Evolutionary conservation across 2,329 filamentous ascomycete genomes (phyloP), one percentile per base, ranked within the genome.

Genomic region (Beauveria bassiana): DNA sequence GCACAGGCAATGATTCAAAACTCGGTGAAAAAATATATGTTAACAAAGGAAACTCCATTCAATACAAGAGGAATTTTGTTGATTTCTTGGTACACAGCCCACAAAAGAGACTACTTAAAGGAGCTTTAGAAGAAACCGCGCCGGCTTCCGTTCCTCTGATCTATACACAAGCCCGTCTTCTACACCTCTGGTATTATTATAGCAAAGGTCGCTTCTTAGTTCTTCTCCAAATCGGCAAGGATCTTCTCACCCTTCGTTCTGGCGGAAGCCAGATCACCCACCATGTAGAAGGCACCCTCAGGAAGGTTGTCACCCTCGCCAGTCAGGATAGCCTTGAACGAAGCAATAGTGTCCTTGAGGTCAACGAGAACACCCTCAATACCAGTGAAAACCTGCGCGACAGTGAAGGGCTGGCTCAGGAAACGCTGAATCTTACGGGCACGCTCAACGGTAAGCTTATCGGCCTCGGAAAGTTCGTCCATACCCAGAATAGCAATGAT

Each of bases 401-500:
- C 95, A 72, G 95, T 95, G 87, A 99, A 99, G 77, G 95, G 95
- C 86, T 99, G 95, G 80, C 86, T 91, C 85, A 99, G 85, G 92
- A 99, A 99, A 89, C 93, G 90, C 86, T 99, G 95, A 78, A 99
- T 89, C 87, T 98, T 98, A 85, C 95, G 93, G 80, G 95, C 95
- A 88, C 95, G 95, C 89, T 99, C 95, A 86, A 99, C 95, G 72
- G 95, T 98, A 74, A 99, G 88, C 89, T 99, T 97, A 81, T 99
- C 95, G 73, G 90, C 90, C 86, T 98, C 95, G 68, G 95, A 98
- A 81, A 99, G 83, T 79, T 99, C 95, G 81, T 99, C 95, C 95
- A 99, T 98, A 89, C 93, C 93, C 78, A 98, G 82, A 92, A 99
- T 99, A 81, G 95, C 95, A 85, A 97, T 97, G 88, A 99, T 99